phyloP scores from a whole-genome alignment of 306 rosid species.

The Vigna trinervia region DNA sequence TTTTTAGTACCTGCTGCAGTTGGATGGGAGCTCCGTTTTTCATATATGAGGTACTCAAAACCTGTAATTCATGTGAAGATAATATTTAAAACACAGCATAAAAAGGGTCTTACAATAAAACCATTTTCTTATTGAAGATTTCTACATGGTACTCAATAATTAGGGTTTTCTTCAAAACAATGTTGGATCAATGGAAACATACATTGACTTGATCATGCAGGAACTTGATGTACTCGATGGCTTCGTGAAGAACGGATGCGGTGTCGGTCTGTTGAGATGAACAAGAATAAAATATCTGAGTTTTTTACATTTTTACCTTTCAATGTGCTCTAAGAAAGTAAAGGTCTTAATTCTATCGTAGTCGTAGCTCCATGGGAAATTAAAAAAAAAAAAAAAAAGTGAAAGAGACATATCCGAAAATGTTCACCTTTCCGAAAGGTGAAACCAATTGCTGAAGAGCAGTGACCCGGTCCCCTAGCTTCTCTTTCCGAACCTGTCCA shows the following conservation, averaged over 20 bases:
- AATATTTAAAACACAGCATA: not conserved
- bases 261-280: constrained; percentile 74
- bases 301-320: constrained; percentile 12
- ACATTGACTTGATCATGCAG: constrained; percentile 92
- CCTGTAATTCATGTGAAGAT: constrained; percentile 50
- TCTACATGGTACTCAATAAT: not conserved
- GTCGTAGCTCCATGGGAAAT: not conserved
- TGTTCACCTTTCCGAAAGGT: constrained; percentile 89
- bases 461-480: constrained; percentile 94
- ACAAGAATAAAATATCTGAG: constrained; percentile 5
- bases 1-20: constrained; percentile 50
- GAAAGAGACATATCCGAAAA: constrained; percentile 39
- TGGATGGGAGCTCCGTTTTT: constrained; percentile 67
- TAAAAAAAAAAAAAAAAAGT: not conserved
- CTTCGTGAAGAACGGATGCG: constrained; percentile 90
- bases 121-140: not conserved
- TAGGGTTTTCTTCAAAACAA: not conserved
- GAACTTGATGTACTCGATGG: constrained; percentile 83
- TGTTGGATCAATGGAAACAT: constrained; percentile 47
- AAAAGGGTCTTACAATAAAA: not conserved
- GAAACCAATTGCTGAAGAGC: constrained; percentile 93
- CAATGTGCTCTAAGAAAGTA: constrained; percentile 22
- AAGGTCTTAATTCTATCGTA: constrained; percentile 17
- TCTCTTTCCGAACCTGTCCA: constrained; percentile 89
- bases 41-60: constrained; percentile 77